Evolutionary conservation across 2,329 filamentous ascomycete species (phyloP), one percentile per base, ranked within the genome.

Genomic region (Fusarium vanettenii): DNA sequence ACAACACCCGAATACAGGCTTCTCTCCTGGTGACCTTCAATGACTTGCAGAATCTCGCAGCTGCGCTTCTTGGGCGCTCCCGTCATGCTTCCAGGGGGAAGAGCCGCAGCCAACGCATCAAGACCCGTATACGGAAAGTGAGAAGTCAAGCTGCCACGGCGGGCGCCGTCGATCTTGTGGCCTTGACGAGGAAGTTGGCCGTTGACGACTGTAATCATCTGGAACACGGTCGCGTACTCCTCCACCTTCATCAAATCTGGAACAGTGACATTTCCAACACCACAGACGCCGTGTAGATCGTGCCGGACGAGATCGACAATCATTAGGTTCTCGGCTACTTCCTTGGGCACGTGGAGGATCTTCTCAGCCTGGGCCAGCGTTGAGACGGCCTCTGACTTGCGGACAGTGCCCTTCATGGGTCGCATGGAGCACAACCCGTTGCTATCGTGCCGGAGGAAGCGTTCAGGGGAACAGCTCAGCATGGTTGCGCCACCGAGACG

Each of bases 401-500:
- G 92, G n/a, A 98, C 95, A 0, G 96, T 98, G 57, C 96, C 96
- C 85, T 98, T 98, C 91, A 98, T 98, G 0, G 96, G 96, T 9
- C 95, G 91, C 88, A 98, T 97, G 71, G 93, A 91, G 80, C 92
- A 94, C 48, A 86, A 82, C 1, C 92, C 92, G 1, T 82, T 83
- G 2, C 79, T 71, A 63, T 83, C 80, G 76, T 86, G 85, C 56
- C 90, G 90, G 18, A 98, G 89, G 80, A 98, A 98, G 4, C 95
- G 93, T 84, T 98, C 96, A 0, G 96, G 96, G 5, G 94, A 97
- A 78, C 92, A 94, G 82, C 93, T 94, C 52, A 97, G 86, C 33
- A 98, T 88, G 2, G 94, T 95, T 5, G 90, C 89, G 35, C 85
- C 82, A 4, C 90, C 90, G 18, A 98, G 88, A 13, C 90, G 91